Conservation (phyloP, 2,329 filamentous ascomycete genomes). For the Alternaria atra region DNA sequence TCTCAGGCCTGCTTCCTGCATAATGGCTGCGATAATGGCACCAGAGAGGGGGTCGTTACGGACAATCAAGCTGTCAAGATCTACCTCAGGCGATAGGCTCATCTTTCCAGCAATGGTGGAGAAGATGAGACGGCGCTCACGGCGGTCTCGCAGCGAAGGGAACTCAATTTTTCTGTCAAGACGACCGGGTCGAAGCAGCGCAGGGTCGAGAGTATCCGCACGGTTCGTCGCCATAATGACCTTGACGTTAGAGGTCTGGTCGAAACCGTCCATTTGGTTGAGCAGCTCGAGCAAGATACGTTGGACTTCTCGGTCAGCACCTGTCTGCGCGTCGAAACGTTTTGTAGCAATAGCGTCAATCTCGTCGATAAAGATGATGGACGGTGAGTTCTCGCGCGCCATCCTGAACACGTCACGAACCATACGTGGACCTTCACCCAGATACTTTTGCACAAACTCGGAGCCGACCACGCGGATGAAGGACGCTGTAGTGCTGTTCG, state of each 20-base stretch:
- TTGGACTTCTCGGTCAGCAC: constrained; percentile 97
- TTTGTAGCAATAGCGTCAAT: constrained; percentile 99
- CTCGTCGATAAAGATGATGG: constrained; percentile 99
- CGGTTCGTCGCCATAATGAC: constrained; percentile 99
- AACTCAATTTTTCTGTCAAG: constrained; percentile 99
- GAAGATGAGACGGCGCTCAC: constrained; percentile 96
- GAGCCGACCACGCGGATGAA: constrained; percentile 99
- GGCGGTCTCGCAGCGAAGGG: constrained; percentile 89
- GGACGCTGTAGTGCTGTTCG: constrained; percentile 96
- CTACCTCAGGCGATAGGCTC: constrained; percentile 95
- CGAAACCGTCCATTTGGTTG: constrained; percentile 99
- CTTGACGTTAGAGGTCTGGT: constrained; percentile 98
- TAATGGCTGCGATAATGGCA: constrained; percentile 96
- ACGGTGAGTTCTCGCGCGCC: constrained; percentile 96
- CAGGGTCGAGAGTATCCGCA: constrained; percentile 95
- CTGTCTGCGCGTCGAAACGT: constrained; percentile 98
- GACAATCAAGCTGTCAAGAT: constrained; percentile 94
- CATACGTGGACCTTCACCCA: constrained; percentile 98
- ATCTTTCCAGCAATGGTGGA: constrained; percentile 96
- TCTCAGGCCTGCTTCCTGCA: constrained; percentile 96
- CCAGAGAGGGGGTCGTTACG: constrained; percentile 95
- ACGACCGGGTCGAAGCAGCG: constrained; percentile 90
- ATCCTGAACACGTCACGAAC: constrained; percentile 99
- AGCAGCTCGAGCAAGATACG: constrained; percentile 96
- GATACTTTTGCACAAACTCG: constrained; percentile 98